Percentiles rank a stretch among this genome's conserved stretches.
Evolutionary conservation across 768 basidiomycete species (phyloP).

Genomic region (Termitomyces sp.): DNA sequence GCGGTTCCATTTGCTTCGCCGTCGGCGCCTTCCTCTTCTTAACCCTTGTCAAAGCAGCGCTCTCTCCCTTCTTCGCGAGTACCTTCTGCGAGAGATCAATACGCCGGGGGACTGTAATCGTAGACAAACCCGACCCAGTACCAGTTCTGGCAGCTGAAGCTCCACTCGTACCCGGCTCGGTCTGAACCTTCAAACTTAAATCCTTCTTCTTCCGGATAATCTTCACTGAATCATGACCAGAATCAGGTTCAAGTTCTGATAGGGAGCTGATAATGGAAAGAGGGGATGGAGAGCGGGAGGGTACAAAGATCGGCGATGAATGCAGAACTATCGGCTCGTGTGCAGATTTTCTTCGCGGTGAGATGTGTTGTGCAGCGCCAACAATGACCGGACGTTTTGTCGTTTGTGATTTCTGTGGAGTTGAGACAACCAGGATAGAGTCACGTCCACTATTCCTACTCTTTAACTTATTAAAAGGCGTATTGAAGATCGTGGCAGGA

Average conservation of each 20-base stretch:
- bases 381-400: background rate
- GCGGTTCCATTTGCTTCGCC: conserved; percentile 19
- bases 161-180: background rate
- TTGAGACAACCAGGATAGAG: background rate
- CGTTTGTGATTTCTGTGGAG: background rate
- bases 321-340: background rate
- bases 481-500: background rate
- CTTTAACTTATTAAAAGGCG: background rate
- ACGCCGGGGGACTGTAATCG: background rate
- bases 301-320: conserved; percentile 11
- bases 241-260: background rate
- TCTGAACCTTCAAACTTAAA: background rate
- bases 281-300: conserved; percentile 13
- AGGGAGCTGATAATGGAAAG: conserved; percentile 3
- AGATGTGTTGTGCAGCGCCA: background rate
- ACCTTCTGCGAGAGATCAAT: conserved; percentile 11
- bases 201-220: conserved; percentile 12
- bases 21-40: conserved; percentile 24
- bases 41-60: conserved; percentile 25
- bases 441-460: background rate
- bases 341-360: background rate
- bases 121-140: too few relatives aligned
- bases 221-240: conserved; percentile 1
- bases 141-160: background rate
- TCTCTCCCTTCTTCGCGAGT: conserved; percentile 9